These are phyloP conservation scores for Rhodotorula babjevae DNA, from an alignment of 768 basidiomycete genomes.

Conservation along the genomic window DNA sequence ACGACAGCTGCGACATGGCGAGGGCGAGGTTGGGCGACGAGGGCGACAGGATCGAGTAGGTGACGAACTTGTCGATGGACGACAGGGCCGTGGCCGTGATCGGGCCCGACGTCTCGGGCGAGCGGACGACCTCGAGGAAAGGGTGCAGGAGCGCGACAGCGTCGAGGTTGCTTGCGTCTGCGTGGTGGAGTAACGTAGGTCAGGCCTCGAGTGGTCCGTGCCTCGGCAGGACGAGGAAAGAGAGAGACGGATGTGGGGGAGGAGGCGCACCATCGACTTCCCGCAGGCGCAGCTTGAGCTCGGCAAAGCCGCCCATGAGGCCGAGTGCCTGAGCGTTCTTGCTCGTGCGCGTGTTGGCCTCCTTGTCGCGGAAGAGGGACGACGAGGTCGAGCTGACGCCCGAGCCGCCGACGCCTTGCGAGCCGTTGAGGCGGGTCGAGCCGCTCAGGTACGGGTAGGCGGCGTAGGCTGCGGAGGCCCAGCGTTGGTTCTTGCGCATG, in stretches of 20 bases:
- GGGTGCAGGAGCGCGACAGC: conserved; percentile 61
- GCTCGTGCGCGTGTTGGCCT: not conserved
- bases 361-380: conserved; percentile 1
- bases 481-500: conserved; percentile 97
- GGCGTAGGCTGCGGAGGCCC: conserved; percentile 57
- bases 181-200: no score
- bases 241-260: no score
- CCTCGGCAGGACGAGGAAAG: not conserved
- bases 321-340: conserved; percentile 13
- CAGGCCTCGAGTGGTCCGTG: no score
- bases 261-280: conserved; percentile 58
- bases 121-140: conserved; percentile 88
- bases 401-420: not conserved
- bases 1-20: conserved; percentile 76
- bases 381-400: not conserved
- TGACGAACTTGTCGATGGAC: conserved; percentile 80
- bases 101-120: conserved; percentile 89
- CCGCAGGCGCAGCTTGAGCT: conserved; percentile 68
- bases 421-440: conserved; percentile 8
- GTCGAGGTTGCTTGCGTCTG: conserved; percentile 38
- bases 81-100: conserved; percentile 92
- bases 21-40: conserved; percentile 57
- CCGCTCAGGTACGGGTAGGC: conserved; percentile 29
- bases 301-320: conserved; percentile 83
- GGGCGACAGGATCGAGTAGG: conserved; percentile 65